Base-by-base conservation (phyloP, 345 rosid species). In the Acer negundo region DNA sequence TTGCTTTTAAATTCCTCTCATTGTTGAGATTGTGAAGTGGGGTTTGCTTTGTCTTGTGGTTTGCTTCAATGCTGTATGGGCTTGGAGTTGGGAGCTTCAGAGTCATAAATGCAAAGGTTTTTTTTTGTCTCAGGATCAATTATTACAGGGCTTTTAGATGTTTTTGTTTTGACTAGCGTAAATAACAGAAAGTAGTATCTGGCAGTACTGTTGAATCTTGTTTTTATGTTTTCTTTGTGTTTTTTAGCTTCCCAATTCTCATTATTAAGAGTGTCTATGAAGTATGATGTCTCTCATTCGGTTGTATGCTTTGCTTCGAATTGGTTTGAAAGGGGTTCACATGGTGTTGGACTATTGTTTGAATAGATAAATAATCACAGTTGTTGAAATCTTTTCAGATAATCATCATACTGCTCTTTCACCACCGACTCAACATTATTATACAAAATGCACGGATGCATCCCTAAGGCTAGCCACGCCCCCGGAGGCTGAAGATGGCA, bases 21-120 rank as follows among this genome's bases (percentile, higher is more conserved):
- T n/a, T n/a, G n/a, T n/a, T n/a, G n/a, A n/a, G n/a, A n/a, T n/a
- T n/a, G n/a, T n/a, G n/a, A n/a, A n/a, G n/a, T n/a, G n/a, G 28
- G 70, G 28, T 26, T 75, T 75, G 67, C 24, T 62, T 62, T 73
- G 9, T 73, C n/a, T 35, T 56, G 51, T 16, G 61, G 40, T n/a
- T 58, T 38, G 19, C 75, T 55, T 6, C 20, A 56, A 19, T 56
- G 51, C 6, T 56, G 51, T 11, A 19, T 56, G 16, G 61, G 53
- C 16, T 42, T 42, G 53, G 26, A 40, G 17, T 22, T 67, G 2
- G 42, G 53, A 49, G 15, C 22, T 49, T 70, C 15, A 24, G 16
- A 70, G 42, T 26, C 16, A 49, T 1, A 8, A 55, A 17, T 70
- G 51, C 59, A 49, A 0, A 6, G 38, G n/a, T n/a, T n/a, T 26